Conservation (phyloP, 352 stramenopile genomes). For the Pythium aphanidermatum region DNA sequence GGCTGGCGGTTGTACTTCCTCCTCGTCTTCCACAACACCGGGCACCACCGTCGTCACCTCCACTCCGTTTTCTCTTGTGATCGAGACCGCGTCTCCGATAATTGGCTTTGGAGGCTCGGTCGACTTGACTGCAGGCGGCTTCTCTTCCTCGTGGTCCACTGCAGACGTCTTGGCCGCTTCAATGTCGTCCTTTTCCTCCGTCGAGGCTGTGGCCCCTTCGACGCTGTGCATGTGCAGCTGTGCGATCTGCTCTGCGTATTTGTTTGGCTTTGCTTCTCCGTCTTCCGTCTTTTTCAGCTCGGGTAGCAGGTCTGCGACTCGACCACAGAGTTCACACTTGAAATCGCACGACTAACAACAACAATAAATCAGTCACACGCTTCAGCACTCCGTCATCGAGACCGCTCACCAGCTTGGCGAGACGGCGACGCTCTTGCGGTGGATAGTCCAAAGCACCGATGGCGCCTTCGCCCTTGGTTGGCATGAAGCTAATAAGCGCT, state of each 20-base stretch:
- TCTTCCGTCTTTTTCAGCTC: slow-evolving; percentile 30
- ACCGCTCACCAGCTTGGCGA: slow-evolving; percentile 53
- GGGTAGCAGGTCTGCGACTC: slow-evolving; percentile 57
- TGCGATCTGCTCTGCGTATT: slow-evolving; percentile 76
- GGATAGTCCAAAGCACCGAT: slow-evolving; percentile 80
- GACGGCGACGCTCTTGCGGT: slow-evolving; percentile 45
- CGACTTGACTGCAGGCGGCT: neutral
- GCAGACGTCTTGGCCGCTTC: neutral
- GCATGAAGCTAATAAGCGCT: slow-evolving; percentile 97
- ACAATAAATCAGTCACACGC: slow-evolving; percentile 1
- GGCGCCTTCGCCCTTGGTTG: slow-evolving; percentile 78
- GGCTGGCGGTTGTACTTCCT: slow-evolving; percentile 1
- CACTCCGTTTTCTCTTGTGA: slow-evolving; percentile 1
- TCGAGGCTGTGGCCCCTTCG: slow-evolving; percentile 25
- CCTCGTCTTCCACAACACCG: neutral
- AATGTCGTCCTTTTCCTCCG: neutral
- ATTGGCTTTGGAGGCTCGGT: neutral
- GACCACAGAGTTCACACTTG: slow-evolving; percentile 71
- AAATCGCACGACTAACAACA: slow-evolving; percentile 56
- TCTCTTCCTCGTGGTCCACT: neutral
- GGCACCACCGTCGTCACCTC: neutral
- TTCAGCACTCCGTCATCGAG: no score
- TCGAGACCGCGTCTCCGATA: slow-evolving; percentile 10
- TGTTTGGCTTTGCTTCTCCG: slow-evolving; percentile 32
- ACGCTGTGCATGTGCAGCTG: slow-evolving; percentile 77